Base-by-base conservation (phyloP, 768 basidiomycete species). In the Brasilioporus rufonigricans region DNA sequence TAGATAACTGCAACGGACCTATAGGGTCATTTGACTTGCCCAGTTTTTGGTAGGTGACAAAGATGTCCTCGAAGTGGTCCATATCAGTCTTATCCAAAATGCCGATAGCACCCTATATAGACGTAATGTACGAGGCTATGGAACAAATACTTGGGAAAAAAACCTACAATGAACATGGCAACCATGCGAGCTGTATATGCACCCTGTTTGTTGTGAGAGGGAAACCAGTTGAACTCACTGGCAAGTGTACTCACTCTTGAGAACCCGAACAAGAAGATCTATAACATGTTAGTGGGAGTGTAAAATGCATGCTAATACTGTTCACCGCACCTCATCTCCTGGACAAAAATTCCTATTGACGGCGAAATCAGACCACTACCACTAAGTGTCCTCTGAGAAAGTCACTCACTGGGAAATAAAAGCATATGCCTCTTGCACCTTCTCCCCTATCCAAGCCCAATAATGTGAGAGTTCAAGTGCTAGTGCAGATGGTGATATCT, bases 261-360 rank as follows among this genome's bases (percentile, higher is more conserved):
- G 68, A 89, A 89, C 8, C 88, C 88, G 67, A 90, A 90, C 27
- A 89, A 75, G 66, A 85, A 89, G 14, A 90, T 83, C 87, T 89
- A 52, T 11, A 13, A 33, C 27, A 54, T 21, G 55, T 64, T 23
- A 61, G 53, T 36, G 33, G 29, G 11, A 39, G 5, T n/a, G n/a
- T 40, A 31, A 36, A 53, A 46, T 33, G 7, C n/a, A 35, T n/a
- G 35, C 31, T 31, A 27, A 36, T 27, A 39, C 5, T 32, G 33
- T 21, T 33, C 5, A 31, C 16, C 62, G 23, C 59, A 86, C 87
- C 75, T 90, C 87, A 68, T 90, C 88, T 46, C 86, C 87, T 16
- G 82, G 82, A 46, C 71, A 73, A 60, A 83, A 90, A 59, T 90
- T 90, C 58, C 87, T 90, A 56, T 39, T 38, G 14, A 36, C 3